These are phyloP conservation scores for Coelastrella sp. DNA, from an alignment of 139 green algal genomes.

Conservation along the genomic window DNA sequence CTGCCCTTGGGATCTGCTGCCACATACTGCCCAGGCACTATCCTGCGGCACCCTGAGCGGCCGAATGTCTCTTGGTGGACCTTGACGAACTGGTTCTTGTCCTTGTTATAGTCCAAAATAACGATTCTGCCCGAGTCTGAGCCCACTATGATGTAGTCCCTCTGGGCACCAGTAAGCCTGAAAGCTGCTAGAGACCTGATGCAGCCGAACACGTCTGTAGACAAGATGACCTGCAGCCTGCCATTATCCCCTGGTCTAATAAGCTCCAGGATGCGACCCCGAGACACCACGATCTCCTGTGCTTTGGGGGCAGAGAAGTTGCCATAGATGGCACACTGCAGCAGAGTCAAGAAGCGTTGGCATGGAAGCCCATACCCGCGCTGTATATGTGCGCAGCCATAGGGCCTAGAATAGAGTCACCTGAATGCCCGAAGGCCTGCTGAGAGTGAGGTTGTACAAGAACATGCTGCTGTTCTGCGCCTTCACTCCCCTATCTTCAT, in stretches of 20 bases:
- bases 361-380: not conserved
- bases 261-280: conserved; percentile 96
- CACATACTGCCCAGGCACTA: conserved; percentile 96
- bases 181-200: conserved; percentile 93
- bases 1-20: conserved; percentile 95
- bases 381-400: not conserved
- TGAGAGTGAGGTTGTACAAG: conserved; percentile 89
- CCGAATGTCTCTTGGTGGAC: conserved; percentile 98
- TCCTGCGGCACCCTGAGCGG: conserved; percentile 92
- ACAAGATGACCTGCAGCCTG: conserved; percentile 77
- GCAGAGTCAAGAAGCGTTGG: not conserved
- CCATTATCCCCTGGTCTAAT: conserved; percentile 93
- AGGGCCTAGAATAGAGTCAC: conserved; percentile 50
- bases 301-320: conserved; percentile 96
- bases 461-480: conserved; percentile 63
- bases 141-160: conserved; percentile 94
- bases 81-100: conserved; percentile 91
- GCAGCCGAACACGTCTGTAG: conserved; percentile 90
- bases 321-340: conserved; percentile 92
- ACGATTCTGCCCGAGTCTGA: conserved; percentile 96
- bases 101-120: conserved; percentile 93
- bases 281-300: conserved; percentile 95
- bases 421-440: conserved; percentile 82
- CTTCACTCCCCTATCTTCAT: not conserved
- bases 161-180: conserved; percentile 87